Evolutionary conservation across 352 stramenopile species (phyloP).

Genomic region (Plasmopara muralis): DNA sequence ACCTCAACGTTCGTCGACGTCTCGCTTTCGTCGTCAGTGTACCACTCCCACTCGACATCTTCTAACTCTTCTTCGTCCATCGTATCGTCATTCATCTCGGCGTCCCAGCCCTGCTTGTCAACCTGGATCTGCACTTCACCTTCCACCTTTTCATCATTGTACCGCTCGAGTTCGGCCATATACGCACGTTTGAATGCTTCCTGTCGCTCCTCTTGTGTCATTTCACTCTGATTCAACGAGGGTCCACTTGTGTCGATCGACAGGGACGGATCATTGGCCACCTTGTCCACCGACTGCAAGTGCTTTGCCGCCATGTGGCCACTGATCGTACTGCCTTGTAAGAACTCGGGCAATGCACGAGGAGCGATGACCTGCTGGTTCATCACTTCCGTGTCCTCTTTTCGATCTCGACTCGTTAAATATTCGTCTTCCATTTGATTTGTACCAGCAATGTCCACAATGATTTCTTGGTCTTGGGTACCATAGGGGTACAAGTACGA

Average conservation of each 20-base stretch:
- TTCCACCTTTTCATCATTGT: constrained; percentile 81
- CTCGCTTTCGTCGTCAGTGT: constrained; percentile 46
- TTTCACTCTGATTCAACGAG: constrained; percentile 48
- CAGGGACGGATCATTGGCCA: constrained; percentile 28
- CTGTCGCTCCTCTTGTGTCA: constrained; percentile 77
- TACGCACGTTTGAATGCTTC: constrained; percentile 80
- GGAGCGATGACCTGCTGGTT: constrained; percentile 52
- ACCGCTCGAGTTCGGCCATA: constrained; percentile 75
- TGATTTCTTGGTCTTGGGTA: constrained; percentile 75
- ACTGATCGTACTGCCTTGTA: constrained; percentile 82
- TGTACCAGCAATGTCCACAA: constrained; percentile 78
- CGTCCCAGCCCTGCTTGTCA: constrained; percentile 78
- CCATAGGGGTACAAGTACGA: constrained; percentile 82
- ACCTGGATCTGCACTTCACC: constrained; percentile 72
- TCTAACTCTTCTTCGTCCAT: constrained; percentile 75
- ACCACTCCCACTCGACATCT: constrained; percentile 84
- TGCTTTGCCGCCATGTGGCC: constrained; percentile 83
- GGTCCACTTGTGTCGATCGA: constrained; percentile 39
- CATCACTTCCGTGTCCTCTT: constrained; percentile 56
- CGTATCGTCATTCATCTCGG: constrained; percentile 68
- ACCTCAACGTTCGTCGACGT: constrained; percentile 40
- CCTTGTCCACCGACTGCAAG: constrained; percentile 28
- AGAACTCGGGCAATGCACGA: constrained; percentile 67
- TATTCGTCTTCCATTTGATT: constrained; percentile 77
- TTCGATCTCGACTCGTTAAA: constrained; percentile 61